Evolutionary conservation across 768 basidiomycete genomes (phyloP).

Genomic region (Lentinula sp.): DNA sequence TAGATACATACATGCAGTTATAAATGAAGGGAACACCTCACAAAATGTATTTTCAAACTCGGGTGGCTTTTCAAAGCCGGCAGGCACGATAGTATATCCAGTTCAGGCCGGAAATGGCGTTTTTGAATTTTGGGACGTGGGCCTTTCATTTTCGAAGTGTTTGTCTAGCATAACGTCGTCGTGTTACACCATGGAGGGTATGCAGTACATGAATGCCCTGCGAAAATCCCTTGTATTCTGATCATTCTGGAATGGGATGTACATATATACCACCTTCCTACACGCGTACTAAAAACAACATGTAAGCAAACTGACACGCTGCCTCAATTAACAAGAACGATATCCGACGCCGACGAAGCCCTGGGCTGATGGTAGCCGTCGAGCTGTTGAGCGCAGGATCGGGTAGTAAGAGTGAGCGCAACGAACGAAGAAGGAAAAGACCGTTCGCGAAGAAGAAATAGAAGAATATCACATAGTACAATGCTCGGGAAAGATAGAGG

Average conservation of each 20-base stretch:
- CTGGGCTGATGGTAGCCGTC: constrained; percentile 62
- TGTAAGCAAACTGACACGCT: constrained; percentile 76
- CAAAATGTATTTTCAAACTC: too few relatives aligned
- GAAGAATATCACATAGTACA: constrained; percentile 69
- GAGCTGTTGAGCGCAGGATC: constrained; percentile 50
- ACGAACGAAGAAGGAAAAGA: constrained; percentile 91
- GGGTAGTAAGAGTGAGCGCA: constrained; percentile 87
- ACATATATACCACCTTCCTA: constrained; percentile 5
- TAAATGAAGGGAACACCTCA: too few relatives aligned
- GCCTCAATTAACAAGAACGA: constrained; percentile 88
- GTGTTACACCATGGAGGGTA: too few relatives aligned
- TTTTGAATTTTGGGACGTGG: neutral
- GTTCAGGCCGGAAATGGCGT: neutral
- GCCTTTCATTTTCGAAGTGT: neutral
- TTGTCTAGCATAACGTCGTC: neutral
- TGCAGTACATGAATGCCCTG: too few relatives aligned
- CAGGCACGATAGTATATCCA: too few relatives aligned
- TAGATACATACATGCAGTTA: too few relatives aligned
- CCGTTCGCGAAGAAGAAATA: constrained; percentile 88
- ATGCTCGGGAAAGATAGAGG: constrained; percentile 16
- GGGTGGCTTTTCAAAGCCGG: too few relatives aligned
- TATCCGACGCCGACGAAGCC: constrained; percentile 78
- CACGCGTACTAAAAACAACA: constrained; percentile 72
- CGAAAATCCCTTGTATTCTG: neutral
- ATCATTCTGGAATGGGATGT: neutral